A percentile compares a stretch with the other conserved stretches of the same genome.
phyloP scores from a whole-genome alignment of 805 yeast genomes.

The Candida hispaniensis region DNA sequence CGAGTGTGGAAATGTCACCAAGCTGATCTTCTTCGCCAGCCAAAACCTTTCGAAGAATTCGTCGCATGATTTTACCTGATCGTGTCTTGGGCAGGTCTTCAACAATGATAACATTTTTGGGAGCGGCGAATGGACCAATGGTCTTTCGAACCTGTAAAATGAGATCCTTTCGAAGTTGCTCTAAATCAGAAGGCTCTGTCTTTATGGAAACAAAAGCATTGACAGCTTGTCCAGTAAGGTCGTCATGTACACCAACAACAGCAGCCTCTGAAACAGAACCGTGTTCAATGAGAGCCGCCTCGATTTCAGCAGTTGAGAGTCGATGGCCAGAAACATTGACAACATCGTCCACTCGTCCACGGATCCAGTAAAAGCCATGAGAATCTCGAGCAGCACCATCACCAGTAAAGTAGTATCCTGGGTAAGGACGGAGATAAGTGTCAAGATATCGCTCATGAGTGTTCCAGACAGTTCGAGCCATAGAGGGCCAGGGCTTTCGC shows the following conservation, averaged over 20 bases:
- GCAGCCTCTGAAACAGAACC: conserved; percentile 82
- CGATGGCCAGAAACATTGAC: conserved; percentile 98
- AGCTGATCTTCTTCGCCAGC: conserved; percentile 82
- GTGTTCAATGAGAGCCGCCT: conserved; percentile 77
- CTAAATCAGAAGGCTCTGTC: conserved; percentile 33
- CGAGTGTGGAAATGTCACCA: conserved; percentile 84
- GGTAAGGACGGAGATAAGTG: conserved; percentile 87
- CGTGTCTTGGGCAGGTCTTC: conserved; percentile 95
- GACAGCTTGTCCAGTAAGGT: conserved; percentile 95
- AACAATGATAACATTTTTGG: conserved; percentile 73
- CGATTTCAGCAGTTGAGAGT: conserved; percentile 96
- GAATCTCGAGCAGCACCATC: conserved; percentile 97
- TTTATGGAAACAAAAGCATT: conserved; percentile 88
- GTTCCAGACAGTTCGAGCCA: conserved; percentile 90
- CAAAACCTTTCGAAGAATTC: conserved; percentile 86
- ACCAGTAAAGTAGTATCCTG: conserved; percentile 91
- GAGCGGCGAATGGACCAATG: conserved; percentile 92
- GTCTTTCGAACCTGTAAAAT: conserved; percentile 82
- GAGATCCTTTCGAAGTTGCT: conserved; percentile 52
- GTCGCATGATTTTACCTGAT: conserved; percentile 98
- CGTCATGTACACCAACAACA: conserved; percentile 92
- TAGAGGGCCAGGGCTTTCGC: conserved; percentile 93
- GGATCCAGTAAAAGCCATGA: conserved; percentile 95
- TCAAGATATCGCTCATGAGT: conserved; percentile 80
- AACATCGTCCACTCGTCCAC: conserved; percentile 97